Evolutionary conservation across 805 yeast species (phyloP).

Genomic region (Yarrowia alimentaria): DNA sequence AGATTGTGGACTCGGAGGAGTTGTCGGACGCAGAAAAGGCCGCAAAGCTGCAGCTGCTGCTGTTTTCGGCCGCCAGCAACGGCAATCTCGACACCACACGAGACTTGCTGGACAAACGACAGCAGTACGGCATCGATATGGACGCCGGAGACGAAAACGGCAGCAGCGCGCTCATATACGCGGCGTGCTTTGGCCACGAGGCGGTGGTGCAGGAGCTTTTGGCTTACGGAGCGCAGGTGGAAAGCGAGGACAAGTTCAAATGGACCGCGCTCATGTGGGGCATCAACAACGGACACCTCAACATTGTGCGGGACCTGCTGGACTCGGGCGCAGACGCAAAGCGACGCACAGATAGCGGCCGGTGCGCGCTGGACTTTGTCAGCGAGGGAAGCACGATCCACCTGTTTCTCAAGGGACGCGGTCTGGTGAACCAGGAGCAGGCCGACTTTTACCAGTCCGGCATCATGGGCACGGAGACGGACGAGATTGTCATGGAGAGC

Average conservation of each 20-base stretch:
- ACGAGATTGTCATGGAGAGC: slow-evolving; percentile 36
- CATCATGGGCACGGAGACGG: slow-evolving; percentile 19
- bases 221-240: slow-evolving; percentile 41
- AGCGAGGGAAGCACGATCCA: slow-evolving; percentile 56
- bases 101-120: slow-evolving; percentile 37
- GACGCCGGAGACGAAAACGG: slow-evolving; percentile 43
- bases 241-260: slow-evolving; percentile 41
- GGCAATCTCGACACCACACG: slow-evolving; percentile 38
- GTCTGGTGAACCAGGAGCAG: slow-evolving; percentile 31
- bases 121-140: slow-evolving; percentile 36
- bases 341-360: slow-evolving; percentile 44
- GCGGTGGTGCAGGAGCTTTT: slow-evolving; percentile 40
- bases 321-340: slow-evolving; percentile 59
- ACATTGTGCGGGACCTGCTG: slow-evolving; percentile 56
- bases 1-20: slow-evolving; percentile 31
- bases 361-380: slow-evolving; percentile 56
- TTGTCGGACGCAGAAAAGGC: slow-evolving; percentile 31
- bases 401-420: slow-evolving; percentile 50
- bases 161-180: slow-evolving; percentile 42
- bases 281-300: slow-evolving; percentile 56
- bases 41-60: slow-evolving; percentile 35
- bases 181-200: slow-evolving; percentile 45
- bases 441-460: slow-evolving; percentile 36
- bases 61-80: slow-evolving; percentile 41
- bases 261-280: slow-evolving; percentile 82